Evolutionary conservation across 1,139 yeast genomes (phyloP).

Genomic region (Pichia sorboxylosa): DNA sequence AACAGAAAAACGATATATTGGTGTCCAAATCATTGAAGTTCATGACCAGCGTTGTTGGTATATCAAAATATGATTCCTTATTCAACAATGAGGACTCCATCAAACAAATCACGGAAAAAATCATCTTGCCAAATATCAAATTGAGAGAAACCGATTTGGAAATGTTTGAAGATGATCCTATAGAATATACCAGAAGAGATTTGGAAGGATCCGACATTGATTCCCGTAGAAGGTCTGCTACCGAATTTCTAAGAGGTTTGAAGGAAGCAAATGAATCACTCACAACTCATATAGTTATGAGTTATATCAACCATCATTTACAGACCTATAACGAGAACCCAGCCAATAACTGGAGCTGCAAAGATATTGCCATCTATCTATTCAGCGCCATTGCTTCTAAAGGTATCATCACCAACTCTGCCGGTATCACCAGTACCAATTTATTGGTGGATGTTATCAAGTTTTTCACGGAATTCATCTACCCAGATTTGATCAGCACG

Average conservation of each 20-base stretch:
- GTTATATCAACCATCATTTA: conserved; percentile 63
- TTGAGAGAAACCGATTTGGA: conserved; percentile 85
- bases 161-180: conserved; percentile 92
- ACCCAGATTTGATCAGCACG: conserved; percentile 57
- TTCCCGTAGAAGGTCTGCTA: conserved; percentile 82
- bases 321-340: conserved; percentile 31
- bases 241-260: conserved; percentile 80
- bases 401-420: conserved; percentile 61
- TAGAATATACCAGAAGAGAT: conserved; percentile 82
- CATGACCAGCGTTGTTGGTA: conserved; percentile 68
- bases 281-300: conserved; percentile 66
- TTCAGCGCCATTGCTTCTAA: conserved; percentile 87
- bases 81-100: conserved; percentile 55
- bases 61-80: conserved; percentile 51
- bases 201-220: conserved; percentile 92
- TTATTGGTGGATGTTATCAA: conserved; percentile 74
- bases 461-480: conserved; percentile 72
- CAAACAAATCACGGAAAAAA: conserved; percentile 67
- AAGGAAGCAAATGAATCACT: conserved; percentile 67
- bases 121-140: conserved; percentile 78
- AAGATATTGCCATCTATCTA: conserved; percentile 78
- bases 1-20: conserved; percentile 72
- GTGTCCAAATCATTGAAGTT: conserved; percentile 75
- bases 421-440: conserved; percentile 86
- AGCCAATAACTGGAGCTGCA: conserved; percentile 57